Base-by-base conservation (phyloP, 306 rosid species). In the Citrullus amarus region DNA sequence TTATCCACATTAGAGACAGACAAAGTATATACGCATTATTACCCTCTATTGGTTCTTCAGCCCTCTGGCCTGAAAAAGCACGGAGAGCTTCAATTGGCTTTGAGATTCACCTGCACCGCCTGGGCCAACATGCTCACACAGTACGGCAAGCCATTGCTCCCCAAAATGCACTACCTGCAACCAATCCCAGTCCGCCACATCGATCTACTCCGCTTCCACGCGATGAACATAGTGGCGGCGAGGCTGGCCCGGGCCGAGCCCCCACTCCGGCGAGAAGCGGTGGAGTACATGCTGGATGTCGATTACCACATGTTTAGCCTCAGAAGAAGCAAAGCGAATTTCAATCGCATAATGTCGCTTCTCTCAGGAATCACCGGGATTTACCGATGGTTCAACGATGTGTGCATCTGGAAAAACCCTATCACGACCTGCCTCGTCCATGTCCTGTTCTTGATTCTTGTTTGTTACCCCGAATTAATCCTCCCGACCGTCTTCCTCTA, bases 271-370 rank as follows among this genome's bases (percentile, higher is more conserved):
- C 90, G 80, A 9, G 99, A 96, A 86, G 81, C 65, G 1, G 99
- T 96, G 28, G 97, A 91, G 89, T 96, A 92, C 70, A 91, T 96
- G 99, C 88, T 96, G 51, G 99, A 96, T 75, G 88, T 96, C 48
- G 98, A 96, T 80, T 79, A 82, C 85, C 93, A 92, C 65, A 86
- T 88, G 97, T 96, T 92, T 84, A 92, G 98, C 78, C 76, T 96
- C 15, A 90, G 99, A 82, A 87, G 96, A 84, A 91, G 96, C 91
- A 96, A 91, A 67, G 98, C 99, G 65, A 96, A 96, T 75, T 92
- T 96, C 60, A 73, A 68, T 1, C 89, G 99, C 68, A 90, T 92
- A 61, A 92, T 92, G 98, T 82, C 91, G 0, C 79, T 96, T 51
- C 87, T 96, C 44, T 84, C 90, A 0, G 90, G 96, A 34, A 38